These are phyloP conservation scores for Crataegus laevigata DNA, from an alignment of 306 rosid genomes.

Conservation along the genomic window DNA sequence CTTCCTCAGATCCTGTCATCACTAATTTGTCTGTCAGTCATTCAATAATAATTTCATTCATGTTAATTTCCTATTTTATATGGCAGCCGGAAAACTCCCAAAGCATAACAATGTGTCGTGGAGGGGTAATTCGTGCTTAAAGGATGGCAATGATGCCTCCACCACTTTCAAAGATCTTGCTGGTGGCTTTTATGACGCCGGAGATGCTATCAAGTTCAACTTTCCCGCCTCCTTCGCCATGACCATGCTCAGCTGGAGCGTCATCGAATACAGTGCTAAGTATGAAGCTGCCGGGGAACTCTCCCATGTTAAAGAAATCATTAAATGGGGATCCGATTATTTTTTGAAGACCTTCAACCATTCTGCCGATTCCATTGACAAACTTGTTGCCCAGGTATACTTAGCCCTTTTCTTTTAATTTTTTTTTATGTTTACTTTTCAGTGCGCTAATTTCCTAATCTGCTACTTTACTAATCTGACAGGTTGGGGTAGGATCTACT, in stretches of 20 bases:
- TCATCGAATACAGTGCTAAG: conserved; percentile 84
- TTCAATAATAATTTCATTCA: neutral
- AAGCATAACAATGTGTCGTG: conserved; percentile 95
- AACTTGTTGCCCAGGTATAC: conserved; percentile 59
- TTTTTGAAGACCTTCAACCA: conserved; percentile 85
- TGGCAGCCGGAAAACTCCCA: conserved; percentile 84
- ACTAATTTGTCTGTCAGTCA: neutral
- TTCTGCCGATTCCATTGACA: conserved; percentile 61
- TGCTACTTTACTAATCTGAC: conserved; percentile 17
- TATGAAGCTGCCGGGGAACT: conserved; percentile 95
- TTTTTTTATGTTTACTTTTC: neutral
- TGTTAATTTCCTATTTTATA: neutral
- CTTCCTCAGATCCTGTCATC: neutral
- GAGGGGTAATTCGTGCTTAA: conserved; percentile 78
- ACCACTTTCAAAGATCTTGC: conserved; percentile 56
- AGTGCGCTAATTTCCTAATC: neutral
- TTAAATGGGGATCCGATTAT: conserved; percentile 95
- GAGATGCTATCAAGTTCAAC: conserved; percentile 94
- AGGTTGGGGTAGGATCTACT: conserved; percentile 87
- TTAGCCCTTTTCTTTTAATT: neutral
- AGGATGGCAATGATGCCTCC: conserved; percentile 51
- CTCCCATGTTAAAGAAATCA: conserved; percentile 66
- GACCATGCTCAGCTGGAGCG: conserved; percentile 98
- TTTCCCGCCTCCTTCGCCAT: conserved; percentile 74
- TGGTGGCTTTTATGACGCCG: conserved; percentile 95